Conservation (phyloP, 2,329 filamentous ascomycete species). For the Graphilbum sp. region DNA sequence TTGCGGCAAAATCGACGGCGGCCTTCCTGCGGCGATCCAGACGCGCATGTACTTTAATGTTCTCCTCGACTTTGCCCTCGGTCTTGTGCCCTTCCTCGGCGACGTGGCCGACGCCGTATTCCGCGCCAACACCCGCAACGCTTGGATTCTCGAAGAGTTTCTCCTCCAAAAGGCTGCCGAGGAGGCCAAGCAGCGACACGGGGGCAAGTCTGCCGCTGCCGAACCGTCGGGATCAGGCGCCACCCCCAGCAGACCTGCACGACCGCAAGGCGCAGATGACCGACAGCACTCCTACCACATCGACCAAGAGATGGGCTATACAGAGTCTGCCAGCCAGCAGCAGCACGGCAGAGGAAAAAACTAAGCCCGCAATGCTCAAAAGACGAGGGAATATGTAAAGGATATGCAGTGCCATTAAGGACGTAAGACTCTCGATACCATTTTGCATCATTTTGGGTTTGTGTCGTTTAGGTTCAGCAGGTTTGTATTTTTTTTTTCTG, state of each 20-base stretch:
- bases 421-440: too few relatives aligned
- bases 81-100: slow-evolving; percentile 60
- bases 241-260: background rate
- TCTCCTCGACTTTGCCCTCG: slow-evolving; percentile 53
- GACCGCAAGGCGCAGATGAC: background rate
- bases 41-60: slow-evolving; percentile 71
- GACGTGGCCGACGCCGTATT: slow-evolving; percentile 58
- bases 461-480: too few relatives aligned
- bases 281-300: background rate
- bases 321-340: background rate
- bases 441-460: too few relatives aligned
- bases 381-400: too few relatives aligned
- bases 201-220: background rate
- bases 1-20: slow-evolving; percentile 60
- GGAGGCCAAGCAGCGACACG: slow-evolving; percentile 13
- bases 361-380: too few relatives aligned
- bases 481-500: too few relatives aligned
- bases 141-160: slow-evolving; percentile 35
- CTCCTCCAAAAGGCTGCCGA: slow-evolving; percentile 52
- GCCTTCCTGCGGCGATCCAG: slow-evolving; percentile 45
- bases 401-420: too few relatives aligned
- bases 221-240: too few relatives aligned
- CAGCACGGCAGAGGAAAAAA: too few relatives aligned
- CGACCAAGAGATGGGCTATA: background rate
- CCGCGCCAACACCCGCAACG: slow-evolving; percentile 64